Conservation (phyloP, 768 basidiomycete species). For the Nidularia sp. region DNA sequence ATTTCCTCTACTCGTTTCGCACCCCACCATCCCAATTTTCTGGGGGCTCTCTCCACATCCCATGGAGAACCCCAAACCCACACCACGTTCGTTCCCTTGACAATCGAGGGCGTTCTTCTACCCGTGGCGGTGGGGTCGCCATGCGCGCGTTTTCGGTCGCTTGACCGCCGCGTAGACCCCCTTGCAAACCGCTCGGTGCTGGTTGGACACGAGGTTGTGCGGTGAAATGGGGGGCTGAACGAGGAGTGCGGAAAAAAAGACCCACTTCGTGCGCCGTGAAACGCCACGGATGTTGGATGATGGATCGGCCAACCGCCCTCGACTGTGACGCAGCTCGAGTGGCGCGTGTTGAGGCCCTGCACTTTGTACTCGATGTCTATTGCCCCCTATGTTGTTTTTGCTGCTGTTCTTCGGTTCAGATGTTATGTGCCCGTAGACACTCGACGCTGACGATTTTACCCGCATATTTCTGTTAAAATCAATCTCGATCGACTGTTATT, state of each 20-base stretch:
- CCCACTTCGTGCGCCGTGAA: conserved; percentile 26
- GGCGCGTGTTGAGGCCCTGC: conserved; percentile 53
- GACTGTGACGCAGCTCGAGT: conserved; percentile 69
- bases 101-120: conserved; percentile 80
- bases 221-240: conserved; percentile 99
- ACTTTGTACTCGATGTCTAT: conserved; percentile 55
- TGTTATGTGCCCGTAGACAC: conserved; percentile 28
- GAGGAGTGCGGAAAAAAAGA: conserved; percentile 80
- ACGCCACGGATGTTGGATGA: conserved; percentile 26
- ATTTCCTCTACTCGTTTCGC: conserved; percentile 89
- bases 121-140: conserved; percentile 58
- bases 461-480: conserved; percentile 41
- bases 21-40: conserved; percentile 95
- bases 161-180: conserved; percentile 82
- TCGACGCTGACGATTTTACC: conserved; percentile 64
- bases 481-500: conserved; percentile 19
- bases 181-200: conserved; percentile 59
- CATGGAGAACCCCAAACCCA: conserved; percentile 95
- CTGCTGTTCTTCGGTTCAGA: conserved; percentile 4
- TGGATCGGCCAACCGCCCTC: conserved; percentile 52
- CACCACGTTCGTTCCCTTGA: conserved; percentile 72
- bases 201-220: conserved; percentile 85
- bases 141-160: conserved; percentile 87
- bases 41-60: conserved; percentile 93
- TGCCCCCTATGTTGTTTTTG: conserved; percentile 56